These are phyloP conservation scores for Macrolepiota dolichaula DNA, from an alignment of 768 basidiomycete genomes.

Conservation along the genomic window DNA sequence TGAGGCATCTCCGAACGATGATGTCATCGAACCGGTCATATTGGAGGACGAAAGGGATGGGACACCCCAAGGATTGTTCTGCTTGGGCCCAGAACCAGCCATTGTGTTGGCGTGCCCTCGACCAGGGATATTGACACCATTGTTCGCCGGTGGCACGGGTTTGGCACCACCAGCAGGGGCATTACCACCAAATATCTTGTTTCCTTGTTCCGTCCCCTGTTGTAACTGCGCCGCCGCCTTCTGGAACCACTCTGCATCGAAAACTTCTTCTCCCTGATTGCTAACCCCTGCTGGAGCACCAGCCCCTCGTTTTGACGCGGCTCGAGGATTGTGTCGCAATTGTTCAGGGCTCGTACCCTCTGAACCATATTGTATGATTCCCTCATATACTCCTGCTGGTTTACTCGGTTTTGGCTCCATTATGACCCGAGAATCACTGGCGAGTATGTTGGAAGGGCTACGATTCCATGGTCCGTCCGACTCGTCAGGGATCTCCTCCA, in stretches of 20 bases:
- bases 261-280: background rate
- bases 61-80: background rate
- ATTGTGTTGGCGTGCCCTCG: background rate
- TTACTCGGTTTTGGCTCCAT: constrained; percentile 9
- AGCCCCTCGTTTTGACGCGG: background rate
- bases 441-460: constrained; percentile 1
- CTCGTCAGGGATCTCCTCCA: constrained; percentile 10
- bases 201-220: constrained; percentile 1
- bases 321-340: background rate
- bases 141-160: background rate
- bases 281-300: background rate
- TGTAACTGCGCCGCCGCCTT: constrained; percentile 4
- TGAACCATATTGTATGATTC: constrained; percentile 3
- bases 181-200: background rate
- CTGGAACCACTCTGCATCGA: constrained; percentile 1
- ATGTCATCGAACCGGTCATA: background rate
- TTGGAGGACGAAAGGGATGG: background rate
- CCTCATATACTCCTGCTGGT: background rate
- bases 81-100: background rate
- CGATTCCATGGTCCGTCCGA: background rate
- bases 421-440: background rate
- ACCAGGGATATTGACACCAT: background rate
- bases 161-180: background rate
- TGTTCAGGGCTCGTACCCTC: constrained; percentile 1
- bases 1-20: constrained; percentile 1